Percentiles rank a stretch among this genome's conserved stretches.
These are phyloP conservation scores for Eragrostis nindensis DNA, from an alignment of 176 grass and related monocot species.

Conservation along the genomic window DNA sequence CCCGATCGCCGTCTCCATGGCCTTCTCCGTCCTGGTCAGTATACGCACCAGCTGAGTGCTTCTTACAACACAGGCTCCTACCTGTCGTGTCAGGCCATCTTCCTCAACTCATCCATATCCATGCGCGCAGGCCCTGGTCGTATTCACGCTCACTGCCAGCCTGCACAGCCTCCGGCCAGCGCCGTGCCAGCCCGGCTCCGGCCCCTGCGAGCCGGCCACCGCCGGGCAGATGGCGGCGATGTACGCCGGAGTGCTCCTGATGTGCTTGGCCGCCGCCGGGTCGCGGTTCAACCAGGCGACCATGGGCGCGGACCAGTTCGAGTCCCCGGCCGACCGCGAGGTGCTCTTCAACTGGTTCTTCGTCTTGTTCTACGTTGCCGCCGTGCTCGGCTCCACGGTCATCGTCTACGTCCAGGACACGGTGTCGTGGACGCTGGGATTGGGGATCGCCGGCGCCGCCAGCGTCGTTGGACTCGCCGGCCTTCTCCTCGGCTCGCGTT, in stretches of 20 bases:
- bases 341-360: conserved; percentile 88
- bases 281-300: conserved; percentile 69
- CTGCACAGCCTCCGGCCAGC: conserved; percentile 44
- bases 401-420: conserved; percentile 73
- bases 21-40: conserved; percentile 48
- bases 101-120: neutral
- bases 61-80: neutral
- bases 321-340: conserved; percentile 45
- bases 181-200: conserved; percentile 24
- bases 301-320: conserved; percentile 81
- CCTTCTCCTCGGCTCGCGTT: conserved; percentile 52
- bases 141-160: conserved; percentile 66
- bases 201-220: conserved; percentile 48
- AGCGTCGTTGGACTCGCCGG: too few relatives aligned
- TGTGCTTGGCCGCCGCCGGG: conserved; percentile 59
- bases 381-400: conserved; percentile 53
- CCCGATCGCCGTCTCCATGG: conserved; percentile 52
- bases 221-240: conserved; percentile 46
- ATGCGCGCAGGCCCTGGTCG: conserved; percentile 41
- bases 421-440: conserved; percentile 62
- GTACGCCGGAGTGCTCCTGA: conserved; percentile 50
- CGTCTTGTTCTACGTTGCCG: conserved; percentile 53
- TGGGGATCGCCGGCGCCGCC: conserved; percentile 44
- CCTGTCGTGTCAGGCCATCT: neutral
- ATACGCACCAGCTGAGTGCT: too few relatives aligned